Evolutionary conservation across 345 rosid species (phyloP).

Genomic region (Passiflora organensis): DNA sequence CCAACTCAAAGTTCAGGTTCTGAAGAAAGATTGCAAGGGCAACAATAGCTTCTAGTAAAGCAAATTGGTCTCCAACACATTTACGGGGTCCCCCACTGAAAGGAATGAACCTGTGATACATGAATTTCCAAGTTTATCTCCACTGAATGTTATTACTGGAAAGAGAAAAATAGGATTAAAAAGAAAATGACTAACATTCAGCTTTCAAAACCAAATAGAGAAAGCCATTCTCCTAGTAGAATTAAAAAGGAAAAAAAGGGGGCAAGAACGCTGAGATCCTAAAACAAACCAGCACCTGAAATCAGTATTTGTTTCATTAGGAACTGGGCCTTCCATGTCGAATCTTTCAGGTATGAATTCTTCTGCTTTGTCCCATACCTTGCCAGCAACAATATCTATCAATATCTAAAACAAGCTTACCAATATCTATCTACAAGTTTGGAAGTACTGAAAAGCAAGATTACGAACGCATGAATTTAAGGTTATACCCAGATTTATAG

Average conservation of each 20-base stretch:
- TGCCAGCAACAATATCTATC: slow-evolving; percentile 18
- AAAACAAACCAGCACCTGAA: slow-evolving; percentile 50
- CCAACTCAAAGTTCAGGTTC: slow-evolving; percentile 66
- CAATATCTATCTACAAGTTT: too few relatives aligned
- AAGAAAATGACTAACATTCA: not conserved
- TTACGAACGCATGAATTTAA: too few relatives aligned
- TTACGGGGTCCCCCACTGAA: slow-evolving; percentile 97
- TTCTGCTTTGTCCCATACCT: slow-evolving; percentile 96
- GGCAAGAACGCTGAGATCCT: not conserved
- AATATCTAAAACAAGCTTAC: too few relatives aligned
- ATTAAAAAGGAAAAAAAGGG: not conserved
- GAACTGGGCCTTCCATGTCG: slow-evolving; percentile 65
- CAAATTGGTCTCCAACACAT: slow-evolving; percentile 96
- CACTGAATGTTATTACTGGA: too few relatives aligned
- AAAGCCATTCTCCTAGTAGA: not conserved
- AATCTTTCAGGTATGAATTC: slow-evolving; percentile 87
- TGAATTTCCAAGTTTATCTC: not conserved
- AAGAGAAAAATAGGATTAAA: not conserved
- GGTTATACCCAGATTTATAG: not conserved
- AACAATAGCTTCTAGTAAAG: slow-evolving; percentile 80
- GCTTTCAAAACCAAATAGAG: not conserved
- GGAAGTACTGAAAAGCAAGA: too few relatives aligned
- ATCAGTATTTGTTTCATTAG: slow-evolving; percentile 89
- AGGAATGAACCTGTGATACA: slow-evolving; percentile 66
- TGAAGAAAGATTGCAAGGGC: slow-evolving; percentile 72